Conservation (phyloP, 2,329 filamentous ascomycete species). For the Ceratocystis destructans region DNA sequence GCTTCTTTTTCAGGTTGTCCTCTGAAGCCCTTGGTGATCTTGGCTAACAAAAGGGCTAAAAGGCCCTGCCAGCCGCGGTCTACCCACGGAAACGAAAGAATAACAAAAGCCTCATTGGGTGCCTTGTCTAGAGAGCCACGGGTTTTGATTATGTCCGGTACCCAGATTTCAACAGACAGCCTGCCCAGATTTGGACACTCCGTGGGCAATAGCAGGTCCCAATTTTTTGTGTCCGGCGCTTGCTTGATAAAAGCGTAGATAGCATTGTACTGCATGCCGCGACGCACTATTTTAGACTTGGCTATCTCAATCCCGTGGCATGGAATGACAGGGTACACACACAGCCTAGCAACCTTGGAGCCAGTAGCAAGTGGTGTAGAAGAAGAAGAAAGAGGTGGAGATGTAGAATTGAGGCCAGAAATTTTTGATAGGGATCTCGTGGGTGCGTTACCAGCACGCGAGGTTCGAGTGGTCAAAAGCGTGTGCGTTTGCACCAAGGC, state of each 20-base stretch:
- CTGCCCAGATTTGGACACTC: conserved; percentile 41
- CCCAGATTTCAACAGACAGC: conserved; percentile 53
- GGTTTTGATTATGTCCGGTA: conserved; percentile 47
- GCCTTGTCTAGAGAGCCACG: conserved; percentile 32
- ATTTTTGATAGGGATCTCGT: neutral
- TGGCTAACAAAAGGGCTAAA: conserved; percentile 37
- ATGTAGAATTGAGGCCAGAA: neutral
- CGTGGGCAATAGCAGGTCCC: conserved; percentile 10
- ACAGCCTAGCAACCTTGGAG: conserved; percentile 44
- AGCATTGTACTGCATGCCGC: conserved; percentile 65
- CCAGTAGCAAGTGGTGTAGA: conserved; percentile 23
- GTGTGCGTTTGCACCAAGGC: conserved; percentile 42
- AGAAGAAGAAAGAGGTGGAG: neutral
- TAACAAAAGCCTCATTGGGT: conserved; percentile 41
- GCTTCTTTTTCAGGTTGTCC: conserved; percentile 49
- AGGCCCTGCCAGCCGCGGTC: conserved; percentile 30
- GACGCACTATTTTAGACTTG: conserved; percentile 47
- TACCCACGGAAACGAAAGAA: conserved; percentile 53
- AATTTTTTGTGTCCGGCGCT: conserved; percentile 27
- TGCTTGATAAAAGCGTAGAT: conserved; percentile 70
- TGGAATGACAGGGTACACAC: conserved; percentile 73
- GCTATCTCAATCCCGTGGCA: conserved; percentile 64
- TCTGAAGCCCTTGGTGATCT: conserved; percentile 35
- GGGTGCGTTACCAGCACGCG: conserved; percentile 15
- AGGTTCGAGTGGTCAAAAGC: conserved; percentile 25